These are phyloP conservation scores for Thyridium curvatum DNA, from an alignment of 2,329 filamentous ascomycete genomes.

Conservation along the genomic window DNA sequence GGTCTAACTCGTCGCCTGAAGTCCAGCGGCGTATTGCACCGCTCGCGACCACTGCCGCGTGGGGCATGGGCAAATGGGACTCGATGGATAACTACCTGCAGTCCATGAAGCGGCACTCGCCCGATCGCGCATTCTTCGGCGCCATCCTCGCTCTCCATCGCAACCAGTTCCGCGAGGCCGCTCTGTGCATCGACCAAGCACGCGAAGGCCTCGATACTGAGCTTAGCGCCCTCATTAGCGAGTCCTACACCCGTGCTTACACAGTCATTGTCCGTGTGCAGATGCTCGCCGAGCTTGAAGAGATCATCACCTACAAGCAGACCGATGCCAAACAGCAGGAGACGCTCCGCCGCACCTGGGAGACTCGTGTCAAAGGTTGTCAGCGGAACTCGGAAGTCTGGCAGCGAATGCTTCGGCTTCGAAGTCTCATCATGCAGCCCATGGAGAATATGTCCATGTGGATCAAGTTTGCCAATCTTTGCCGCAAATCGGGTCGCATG, in stretches of 20 bases:
- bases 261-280: slow-evolving; percentile 97
- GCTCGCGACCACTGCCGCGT: slow-evolving; percentile 89
- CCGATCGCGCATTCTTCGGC: slow-evolving; percentile 95
- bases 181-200: slow-evolving; percentile 83
- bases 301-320: slow-evolving; percentile 97
- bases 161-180: slow-evolving; percentile 89
- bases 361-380: slow-evolving; percentile 87
- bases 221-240: slow-evolving; percentile 89
- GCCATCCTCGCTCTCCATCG: slow-evolving; percentile 92
- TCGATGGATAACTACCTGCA: slow-evolving; percentile 96
- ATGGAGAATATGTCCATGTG: slow-evolving; percentile 97
- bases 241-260: slow-evolving; percentile 97
- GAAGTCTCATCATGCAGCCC: slow-evolving; percentile 85
- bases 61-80: slow-evolving; percentile 95
- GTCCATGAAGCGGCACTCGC: slow-evolving; percentile 89
- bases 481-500: slow-evolving; percentile 90
- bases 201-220: slow-evolving; percentile 93
- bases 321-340: slow-evolving; percentile 83
- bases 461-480: slow-evolving; percentile 98
- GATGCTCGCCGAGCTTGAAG: slow-evolving; percentile 97
- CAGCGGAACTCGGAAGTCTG: slow-evolving; percentile 97
- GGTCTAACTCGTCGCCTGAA: slow-evolving; percentile 82
- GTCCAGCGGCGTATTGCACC: slow-evolving; percentile 88
- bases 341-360: slow-evolving; percentile 91
- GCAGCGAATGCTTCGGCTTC: slow-evolving; percentile 95